Percentiles rank a stretch among this genome's conserved stretches.
phyloP scores from a whole-genome alignment of 208 protist species.

The Balamuthia mandrillaris region DNA sequence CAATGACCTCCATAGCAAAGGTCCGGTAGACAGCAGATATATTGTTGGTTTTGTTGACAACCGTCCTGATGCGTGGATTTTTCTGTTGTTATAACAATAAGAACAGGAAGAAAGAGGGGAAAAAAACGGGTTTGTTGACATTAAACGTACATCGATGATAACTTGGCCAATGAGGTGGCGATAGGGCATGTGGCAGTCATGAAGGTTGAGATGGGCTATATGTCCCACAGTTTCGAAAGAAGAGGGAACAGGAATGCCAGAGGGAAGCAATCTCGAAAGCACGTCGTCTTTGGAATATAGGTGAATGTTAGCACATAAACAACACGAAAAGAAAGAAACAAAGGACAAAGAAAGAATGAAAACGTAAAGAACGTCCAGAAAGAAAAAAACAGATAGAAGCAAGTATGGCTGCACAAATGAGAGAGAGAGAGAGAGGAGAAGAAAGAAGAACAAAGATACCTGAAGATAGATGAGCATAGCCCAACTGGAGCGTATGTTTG shows the following conservation, averaged over 20 bases:
- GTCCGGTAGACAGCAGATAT: slow-evolving; percentile 93
- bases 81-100: slow-evolving; percentile 64
- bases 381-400: background rate
- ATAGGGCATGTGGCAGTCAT: slow-evolving; percentile 83
- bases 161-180: slow-evolving; percentile 87
- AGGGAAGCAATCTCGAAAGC: slow-evolving; percentile 32
- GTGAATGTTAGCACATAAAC: background rate
- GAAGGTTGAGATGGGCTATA: slow-evolving; percentile 96
- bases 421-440: background rate
- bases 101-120: background rate
- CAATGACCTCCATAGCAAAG: slow-evolving; percentile 94
- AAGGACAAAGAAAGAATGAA: background rate
- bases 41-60: slow-evolving; percentile 93
- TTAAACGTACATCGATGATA: slow-evolving; percentile 80
- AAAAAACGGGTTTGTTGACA: background rate
- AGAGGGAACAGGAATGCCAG: slow-evolving; percentile 30
- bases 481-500: background rate
- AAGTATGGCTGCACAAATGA: background rate
- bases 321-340: background rate
- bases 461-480: background rate
- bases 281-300: background rate
- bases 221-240: slow-evolving; percentile 78
- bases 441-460: background rate
- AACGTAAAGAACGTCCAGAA: background rate
- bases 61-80: slow-evolving; percentile 84